These are phyloP conservation scores for Aspergillus affinis DNA, from an alignment of 495 filamentous ascomycete species.

Conservation along the genomic window DNA sequence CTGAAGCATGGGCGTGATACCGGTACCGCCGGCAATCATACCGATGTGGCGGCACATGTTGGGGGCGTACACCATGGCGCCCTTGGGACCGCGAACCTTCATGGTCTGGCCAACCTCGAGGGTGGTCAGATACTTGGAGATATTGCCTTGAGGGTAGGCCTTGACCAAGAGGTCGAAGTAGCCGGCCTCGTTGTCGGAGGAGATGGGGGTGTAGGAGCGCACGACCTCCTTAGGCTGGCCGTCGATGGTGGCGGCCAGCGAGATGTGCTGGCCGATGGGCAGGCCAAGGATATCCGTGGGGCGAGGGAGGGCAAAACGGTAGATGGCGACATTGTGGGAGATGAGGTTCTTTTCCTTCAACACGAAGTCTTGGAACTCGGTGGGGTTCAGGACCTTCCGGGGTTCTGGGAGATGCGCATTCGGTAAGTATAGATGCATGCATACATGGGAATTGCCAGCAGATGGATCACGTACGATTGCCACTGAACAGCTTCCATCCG, in stretches of 20 bases:
- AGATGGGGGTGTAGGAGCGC: constrained; percentile 95
- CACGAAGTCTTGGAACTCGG: constrained; percentile 83
- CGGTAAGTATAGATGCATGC: constrained; percentile 7
- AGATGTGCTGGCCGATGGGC: constrained; percentile 98
- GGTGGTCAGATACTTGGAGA: constrained; percentile 83
- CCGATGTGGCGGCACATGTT: constrained; percentile 93
- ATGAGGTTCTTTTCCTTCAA: constrained; percentile 88
- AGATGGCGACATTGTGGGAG: constrained; percentile 97
- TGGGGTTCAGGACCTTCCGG: constrained; percentile 81
- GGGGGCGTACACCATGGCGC: constrained; percentile 92
- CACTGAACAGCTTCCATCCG: constrained; percentile 58
- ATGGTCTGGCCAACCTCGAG: constrained; percentile 83
- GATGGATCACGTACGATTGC: constrained; percentile 21
- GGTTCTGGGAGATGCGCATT: constrained; percentile 50
- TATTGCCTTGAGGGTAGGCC: constrained; percentile 94
- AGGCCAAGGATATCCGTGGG: constrained; percentile 83
- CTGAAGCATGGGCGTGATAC: constrained; percentile 98
- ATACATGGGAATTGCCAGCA: not conserved
- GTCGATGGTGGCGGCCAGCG: constrained; percentile 78
- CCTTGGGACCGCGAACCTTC: constrained; percentile 89
- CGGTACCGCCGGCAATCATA: constrained; percentile 97
- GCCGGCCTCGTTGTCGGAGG: constrained; percentile 85
- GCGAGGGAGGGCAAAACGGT: constrained; percentile 83
- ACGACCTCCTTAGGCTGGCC: constrained; percentile 83
- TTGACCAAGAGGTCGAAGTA: constrained; percentile 97